Percentiles rank a stretch among this genome's conserved stretches.
Evolutionary conservation across 106 monocot species (phyloP).

Genomic region (Platanthera zijinensis): DNA sequence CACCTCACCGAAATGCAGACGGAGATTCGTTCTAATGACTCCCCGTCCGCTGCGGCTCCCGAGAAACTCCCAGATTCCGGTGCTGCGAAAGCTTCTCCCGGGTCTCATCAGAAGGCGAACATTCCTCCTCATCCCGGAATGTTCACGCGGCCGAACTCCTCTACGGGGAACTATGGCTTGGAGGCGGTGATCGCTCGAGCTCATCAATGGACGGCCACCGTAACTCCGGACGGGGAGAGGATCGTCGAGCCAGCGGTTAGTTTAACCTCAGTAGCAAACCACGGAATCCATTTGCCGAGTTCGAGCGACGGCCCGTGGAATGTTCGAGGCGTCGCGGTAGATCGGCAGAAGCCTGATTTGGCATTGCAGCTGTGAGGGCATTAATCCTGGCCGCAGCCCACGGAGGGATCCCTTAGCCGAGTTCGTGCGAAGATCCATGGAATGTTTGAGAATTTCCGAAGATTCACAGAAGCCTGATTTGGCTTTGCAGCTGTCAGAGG

Average conservation of each 20-base stretch:
- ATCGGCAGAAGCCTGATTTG: slow-evolving; percentile 14
- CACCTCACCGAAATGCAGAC: not conserved
- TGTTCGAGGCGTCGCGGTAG: slow-evolving; percentile 13
- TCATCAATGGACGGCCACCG: not conserved
- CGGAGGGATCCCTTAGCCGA: too few relatives aligned
- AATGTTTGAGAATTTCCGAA: too few relatives aligned
- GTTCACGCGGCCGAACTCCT: not conserved
- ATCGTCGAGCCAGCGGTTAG: not conserved
- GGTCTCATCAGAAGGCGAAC: slow-evolving; percentile 15
- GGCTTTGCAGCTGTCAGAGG: slow-evolving; percentile 61
- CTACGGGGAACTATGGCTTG: not conserved
- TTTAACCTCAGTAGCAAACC: not conserved
- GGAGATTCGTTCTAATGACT: not conserved
- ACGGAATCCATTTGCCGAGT: not conserved
- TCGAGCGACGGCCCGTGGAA: slow-evolving; percentile 2
- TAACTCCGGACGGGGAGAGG: not conserved
- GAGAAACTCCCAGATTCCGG: not conserved
- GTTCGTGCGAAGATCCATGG: too few relatives aligned
- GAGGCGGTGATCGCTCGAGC: not conserved
- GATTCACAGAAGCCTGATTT: slow-evolving; percentile 51
- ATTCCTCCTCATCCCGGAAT: not conserved
- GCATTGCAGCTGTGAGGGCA: too few relatives aligned
- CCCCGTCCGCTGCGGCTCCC: not conserved
- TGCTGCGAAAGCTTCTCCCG: slow-evolving; percentile 3
- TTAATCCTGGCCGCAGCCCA: too few relatives aligned